Base-by-base conservation (phyloP, 257 asterid species). In the Haberlea rhodopensis region DNA sequence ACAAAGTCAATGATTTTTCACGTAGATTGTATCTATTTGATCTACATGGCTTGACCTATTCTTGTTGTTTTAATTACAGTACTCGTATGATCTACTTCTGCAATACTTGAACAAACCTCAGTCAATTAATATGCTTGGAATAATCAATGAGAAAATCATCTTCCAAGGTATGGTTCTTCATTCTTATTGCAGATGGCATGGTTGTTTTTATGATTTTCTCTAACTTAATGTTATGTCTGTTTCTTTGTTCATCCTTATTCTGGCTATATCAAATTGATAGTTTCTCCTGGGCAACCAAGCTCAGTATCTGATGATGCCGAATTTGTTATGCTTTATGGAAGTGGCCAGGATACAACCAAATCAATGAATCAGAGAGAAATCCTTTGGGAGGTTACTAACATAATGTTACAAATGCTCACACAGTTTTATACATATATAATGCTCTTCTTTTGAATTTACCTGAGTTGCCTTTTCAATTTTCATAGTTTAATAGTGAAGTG, bases 361-460 rank as follows among this genome's bases (percentile, higher is more conserved):
- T 68, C 84, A 72, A 77, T 89, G 73, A 92, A 92, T 81, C 97
- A 80, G 86, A 92, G 81, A 72, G 98, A 92, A 77, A 79, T 92
- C 56, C 97, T 78, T 63, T 92, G 98, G 98, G 97, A 96, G 85
- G 97, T 90, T 69, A 80, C 96, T 80, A n/a, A n/a, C n/a, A n/a
- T 60, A 27, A 53, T 62, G 3, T 49, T 43, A 61, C 67, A 48
- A 24, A 19, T 8, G 53, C 3, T 37, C 23, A n/a, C 40, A n/a
- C 3, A 23, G n/a, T 13, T 31, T 70, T 45, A 11, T 27, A 60
- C 21, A 48, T 48, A 27, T 34, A 13, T 5, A 40, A 21, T 18
- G 46, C 19, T 53, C 49, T 53, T 56, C 57, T 54, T 43, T 13
- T 71, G 62, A 45, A 45, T 34, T 1, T 22, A 51, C n/a, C n/a